Evolutionary conservation across 306 rosid genomes (phyloP).

Genomic region (Rubus idaeus): DNA sequence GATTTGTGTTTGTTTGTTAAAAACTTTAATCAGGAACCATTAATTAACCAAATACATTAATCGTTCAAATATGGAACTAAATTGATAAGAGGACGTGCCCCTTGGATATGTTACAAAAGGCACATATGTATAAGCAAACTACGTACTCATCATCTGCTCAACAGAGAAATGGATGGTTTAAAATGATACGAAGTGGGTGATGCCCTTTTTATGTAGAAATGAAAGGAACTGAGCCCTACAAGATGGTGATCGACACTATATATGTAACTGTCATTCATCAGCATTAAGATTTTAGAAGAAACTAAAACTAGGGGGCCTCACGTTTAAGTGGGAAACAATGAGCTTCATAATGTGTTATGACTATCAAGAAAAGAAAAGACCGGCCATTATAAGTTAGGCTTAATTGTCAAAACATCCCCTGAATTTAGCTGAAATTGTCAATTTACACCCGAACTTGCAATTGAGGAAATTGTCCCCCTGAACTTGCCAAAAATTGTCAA

Average conservation of each 20-base stretch:
- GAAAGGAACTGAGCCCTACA: not conserved
- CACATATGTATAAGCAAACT: not conserved
- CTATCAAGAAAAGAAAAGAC: not conserved
- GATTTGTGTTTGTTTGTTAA: not conserved
- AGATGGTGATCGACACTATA: not conserved
- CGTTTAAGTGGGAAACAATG: slow-evolving; percentile 15
- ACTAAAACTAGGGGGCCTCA: not conserved
- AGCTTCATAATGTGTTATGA: not conserved
- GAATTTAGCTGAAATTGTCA: no score
- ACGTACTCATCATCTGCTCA: not conserved
- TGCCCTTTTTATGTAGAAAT: not conserved
- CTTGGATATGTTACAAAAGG: not conserved
- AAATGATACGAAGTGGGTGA: not conserved
- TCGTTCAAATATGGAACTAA: not conserved
- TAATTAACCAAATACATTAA: not conserved
- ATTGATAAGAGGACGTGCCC: not conserved
- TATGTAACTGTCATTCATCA: not conserved
- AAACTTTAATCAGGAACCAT: not conserved
- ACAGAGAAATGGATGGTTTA: not conserved
- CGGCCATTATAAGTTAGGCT: not conserved
- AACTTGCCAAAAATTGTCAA: no score
- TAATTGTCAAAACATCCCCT: no score
- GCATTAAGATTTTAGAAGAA: not conserved
- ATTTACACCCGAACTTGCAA: no score
- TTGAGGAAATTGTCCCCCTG: no score